phyloP scores from a whole-genome alignment of 2,329 filamentous ascomycete species.

The Trichoderma polysporum region DNA sequence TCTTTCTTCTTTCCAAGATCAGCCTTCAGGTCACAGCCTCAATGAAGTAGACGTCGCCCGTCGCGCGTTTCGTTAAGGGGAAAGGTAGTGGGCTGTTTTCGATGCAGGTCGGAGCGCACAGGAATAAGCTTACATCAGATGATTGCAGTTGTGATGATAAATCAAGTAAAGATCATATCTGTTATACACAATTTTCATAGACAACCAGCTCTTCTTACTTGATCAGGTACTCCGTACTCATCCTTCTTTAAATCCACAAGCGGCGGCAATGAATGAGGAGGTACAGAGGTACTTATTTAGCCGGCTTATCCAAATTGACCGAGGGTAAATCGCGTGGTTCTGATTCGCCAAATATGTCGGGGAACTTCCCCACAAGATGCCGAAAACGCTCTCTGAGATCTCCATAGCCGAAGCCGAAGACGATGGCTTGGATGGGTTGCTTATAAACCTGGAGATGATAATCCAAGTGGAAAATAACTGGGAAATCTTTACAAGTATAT shows the following conservation, averaged over 20 bases:
- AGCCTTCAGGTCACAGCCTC: no score
- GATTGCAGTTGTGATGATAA: no score
- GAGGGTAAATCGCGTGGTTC: slow-evolving; percentile 7
- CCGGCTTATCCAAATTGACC: slow-evolving; percentile 16
- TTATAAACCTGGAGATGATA: not conserved
- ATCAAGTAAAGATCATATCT: no score
- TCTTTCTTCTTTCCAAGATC: not conserved
- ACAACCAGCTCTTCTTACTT: not conserved
- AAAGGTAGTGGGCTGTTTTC: not conserved
- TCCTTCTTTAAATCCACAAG: not conserved
- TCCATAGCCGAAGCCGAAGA: not conserved
- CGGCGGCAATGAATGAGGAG: not conserved
- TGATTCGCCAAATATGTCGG: not conserved
- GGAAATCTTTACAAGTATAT: not conserved
- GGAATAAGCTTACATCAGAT: not conserved
- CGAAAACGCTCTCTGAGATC: not conserved
- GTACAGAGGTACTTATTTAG: not conserved
- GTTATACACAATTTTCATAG: not conserved
- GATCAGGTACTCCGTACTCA: not conserved
- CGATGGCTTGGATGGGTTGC: not conserved
- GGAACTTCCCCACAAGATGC: not conserved
- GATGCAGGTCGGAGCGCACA: not conserved
- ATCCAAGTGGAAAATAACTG: not conserved
- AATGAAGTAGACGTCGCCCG: not conserved
- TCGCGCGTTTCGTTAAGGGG: not conserved